phyloP scores from a whole-genome alignment of 345 rosid species.

The Syzygium oleosum region DNA sequence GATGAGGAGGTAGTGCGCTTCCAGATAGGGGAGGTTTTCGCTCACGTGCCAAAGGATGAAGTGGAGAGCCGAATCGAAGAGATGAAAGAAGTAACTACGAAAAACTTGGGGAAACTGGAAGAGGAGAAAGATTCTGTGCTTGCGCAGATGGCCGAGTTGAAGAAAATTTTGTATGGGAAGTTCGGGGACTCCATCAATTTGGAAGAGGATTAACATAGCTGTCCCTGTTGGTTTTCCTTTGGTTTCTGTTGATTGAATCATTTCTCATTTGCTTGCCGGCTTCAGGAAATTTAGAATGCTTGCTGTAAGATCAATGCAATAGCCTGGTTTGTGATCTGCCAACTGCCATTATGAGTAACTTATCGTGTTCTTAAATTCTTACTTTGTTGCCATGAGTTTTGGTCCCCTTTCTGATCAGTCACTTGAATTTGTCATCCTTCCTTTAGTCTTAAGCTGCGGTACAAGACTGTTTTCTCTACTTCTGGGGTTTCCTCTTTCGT shows the following conservation, averaged over 20 bases:
- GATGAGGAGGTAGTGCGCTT: slow-evolving; percentile 82
- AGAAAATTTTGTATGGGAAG: slow-evolving; percentile 84
- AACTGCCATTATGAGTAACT: background rate
- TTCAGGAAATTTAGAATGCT: background rate
- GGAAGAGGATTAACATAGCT: slow-evolving; percentile 59
- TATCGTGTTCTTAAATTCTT: background rate
- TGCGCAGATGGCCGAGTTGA: slow-evolving; percentile 66
- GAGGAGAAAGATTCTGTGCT: slow-evolving; percentile 60
- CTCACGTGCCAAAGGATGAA: slow-evolving; percentile 74
- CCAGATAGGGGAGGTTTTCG: slow-evolving; percentile 92
- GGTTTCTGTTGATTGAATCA: background rate
- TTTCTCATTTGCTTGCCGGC: background rate
- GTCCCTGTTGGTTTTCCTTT: background rate
- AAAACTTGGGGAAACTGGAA: slow-evolving; percentile 58
- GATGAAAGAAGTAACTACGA: slow-evolving; percentile 59
- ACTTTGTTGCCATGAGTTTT: background rate
- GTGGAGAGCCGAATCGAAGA: slow-evolving; percentile 80
- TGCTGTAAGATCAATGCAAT: background rate
- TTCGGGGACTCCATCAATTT: slow-evolving; percentile 88
- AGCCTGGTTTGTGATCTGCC: background rate
- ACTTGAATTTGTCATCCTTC: background rate
- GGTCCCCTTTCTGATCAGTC: background rate
- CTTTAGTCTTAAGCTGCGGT: background rate
- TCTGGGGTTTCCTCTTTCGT: background rate
- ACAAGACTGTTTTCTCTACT: background rate